Conservation (phyloP, 2,329 filamentous ascomycete genomes). For the Emericellopsis atlantica region DNA sequence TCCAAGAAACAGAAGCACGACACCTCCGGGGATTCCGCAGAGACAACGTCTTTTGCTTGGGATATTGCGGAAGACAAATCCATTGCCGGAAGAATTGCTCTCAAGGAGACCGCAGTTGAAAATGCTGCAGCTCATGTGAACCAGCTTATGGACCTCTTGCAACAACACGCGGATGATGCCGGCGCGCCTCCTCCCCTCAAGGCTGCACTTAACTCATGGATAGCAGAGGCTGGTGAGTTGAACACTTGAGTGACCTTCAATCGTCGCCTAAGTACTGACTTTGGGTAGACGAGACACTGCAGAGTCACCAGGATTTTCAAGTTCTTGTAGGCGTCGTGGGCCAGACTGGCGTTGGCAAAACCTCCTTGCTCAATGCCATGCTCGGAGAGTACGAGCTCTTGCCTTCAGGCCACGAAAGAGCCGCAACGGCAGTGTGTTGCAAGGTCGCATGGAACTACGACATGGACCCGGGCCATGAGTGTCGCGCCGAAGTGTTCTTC, state of each 20-base stretch:
- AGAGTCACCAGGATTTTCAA: not conserved
- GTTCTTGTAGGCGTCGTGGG: not conserved
- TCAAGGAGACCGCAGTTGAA: not conserved
- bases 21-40: too few relatives aligned
- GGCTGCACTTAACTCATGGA: not conserved
- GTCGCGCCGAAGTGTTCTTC: slow-evolving; percentile 11
- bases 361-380: slow-evolving; percentile 2
- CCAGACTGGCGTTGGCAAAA: not conserved
- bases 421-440: slow-evolving; percentile 13
- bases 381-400: slow-evolving; percentile 10
- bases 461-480: slow-evolving; percentile 4
- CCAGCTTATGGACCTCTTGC: not conserved
- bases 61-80: not conserved
- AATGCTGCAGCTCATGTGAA: not conserved
- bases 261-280: too few relatives aligned
- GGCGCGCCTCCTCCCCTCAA: not conserved
- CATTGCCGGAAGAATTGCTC: not conserved
- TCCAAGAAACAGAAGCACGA: too few relatives aligned
- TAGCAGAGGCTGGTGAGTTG: not conserved
- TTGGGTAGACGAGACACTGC: not conserved
- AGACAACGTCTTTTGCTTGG: not conserved
- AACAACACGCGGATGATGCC: not conserved
- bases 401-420: slow-evolving; percentile 14
- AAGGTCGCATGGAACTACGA: slow-evolving; percentile 13
- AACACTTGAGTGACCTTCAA: not conserved